A percentile compares a stretch with the other conserved stretches of the same genome.
Evolutionary conservation across 768 basidiomycete species (phyloP).

Genomic region (Neoboletus subvelutipes): DNA sequence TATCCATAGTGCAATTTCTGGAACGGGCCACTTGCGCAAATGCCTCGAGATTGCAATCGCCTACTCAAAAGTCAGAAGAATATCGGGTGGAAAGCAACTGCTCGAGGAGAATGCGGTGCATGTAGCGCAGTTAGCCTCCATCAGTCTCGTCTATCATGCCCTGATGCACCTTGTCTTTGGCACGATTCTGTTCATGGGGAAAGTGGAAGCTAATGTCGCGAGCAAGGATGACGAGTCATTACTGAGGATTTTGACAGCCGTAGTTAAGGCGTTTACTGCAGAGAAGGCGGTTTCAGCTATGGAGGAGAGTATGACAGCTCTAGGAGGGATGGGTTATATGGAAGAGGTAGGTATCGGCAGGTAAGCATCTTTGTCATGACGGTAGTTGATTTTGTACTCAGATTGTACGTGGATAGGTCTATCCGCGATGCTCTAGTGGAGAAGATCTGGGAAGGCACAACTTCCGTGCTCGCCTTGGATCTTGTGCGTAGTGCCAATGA

Average conservation of each 20-base stretch:
- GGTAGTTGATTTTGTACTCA: not conserved
- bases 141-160: slow-evolving; percentile 64
- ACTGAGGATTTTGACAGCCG: slow-evolving; percentile 65
- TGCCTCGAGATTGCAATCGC: slow-evolving; percentile 64
- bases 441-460: slow-evolving; percentile 82
- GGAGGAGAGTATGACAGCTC: slow-evolving; percentile 70
- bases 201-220: slow-evolving; percentile 55
- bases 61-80: slow-evolving; percentile 58
- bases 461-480: slow-evolving; percentile 67
- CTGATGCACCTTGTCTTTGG: slow-evolving; percentile 64
- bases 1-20: slow-evolving; percentile 58
- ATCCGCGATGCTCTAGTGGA: slow-evolving; percentile 74
- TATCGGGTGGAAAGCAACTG: slow-evolving; percentile 50
- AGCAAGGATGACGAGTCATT: slow-evolving; percentile 48
- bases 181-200: slow-evolving; percentile 56
- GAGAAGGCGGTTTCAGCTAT: slow-evolving; percentile 62
- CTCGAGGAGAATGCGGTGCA: slow-evolving; percentile 60
- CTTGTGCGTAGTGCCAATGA: slow-evolving; percentile 55
- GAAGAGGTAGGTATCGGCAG: slow-evolving; percentile 73
- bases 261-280: slow-evolving; percentile 68
- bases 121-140: slow-evolving; percentile 59
- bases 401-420: slow-evolving; percentile 30
- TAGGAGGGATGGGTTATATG: slow-evolving; percentile 84
- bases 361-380: slow-evolving; percentile 23
- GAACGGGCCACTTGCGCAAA: slow-evolving; percentile 57